A percentile compares a stretch with the other conserved stretches of the same genome.
Evolutionary conservation across 305 asterid species (phyloP).

Genomic region (Rubia tinctorum): DNA sequence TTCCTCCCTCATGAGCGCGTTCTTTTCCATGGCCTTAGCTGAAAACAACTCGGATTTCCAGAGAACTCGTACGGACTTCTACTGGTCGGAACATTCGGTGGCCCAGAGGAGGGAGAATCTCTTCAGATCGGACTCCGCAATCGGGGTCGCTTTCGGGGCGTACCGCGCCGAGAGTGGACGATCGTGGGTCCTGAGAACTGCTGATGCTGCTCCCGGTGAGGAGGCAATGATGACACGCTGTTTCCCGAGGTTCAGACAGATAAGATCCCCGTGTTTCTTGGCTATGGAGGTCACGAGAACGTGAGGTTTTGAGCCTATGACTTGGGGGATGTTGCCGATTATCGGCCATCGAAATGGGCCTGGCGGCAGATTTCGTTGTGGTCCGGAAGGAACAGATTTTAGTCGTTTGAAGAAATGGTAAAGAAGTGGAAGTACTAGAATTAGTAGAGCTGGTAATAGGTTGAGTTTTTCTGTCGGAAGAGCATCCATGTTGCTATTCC

Average conservation of each 20-base stretch:
- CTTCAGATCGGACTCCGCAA: slow-evolving; percentile 28
- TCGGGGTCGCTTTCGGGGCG: slow-evolving; percentile 41
- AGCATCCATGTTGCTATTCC: slow-evolving; percentile 12
- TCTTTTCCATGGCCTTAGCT: slow-evolving; percentile 22
- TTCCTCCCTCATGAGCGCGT: slow-evolving; percentile 26
- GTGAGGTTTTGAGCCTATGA: slow-evolving; percentile 35
- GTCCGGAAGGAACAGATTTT: neutral
- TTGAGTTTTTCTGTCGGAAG: neutral
- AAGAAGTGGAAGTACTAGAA: slow-evolving; percentile 8
- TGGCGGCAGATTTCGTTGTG: slow-evolving; percentile 35
- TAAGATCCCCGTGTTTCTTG: slow-evolving; percentile 31
- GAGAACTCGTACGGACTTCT: slow-evolving; percentile 28
- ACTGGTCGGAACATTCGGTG: slow-evolving; percentile 24
- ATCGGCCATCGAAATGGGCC: slow-evolving; percentile 42
- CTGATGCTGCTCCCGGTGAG: slow-evolving; percentile 29
- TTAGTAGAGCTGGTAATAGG: neutral
- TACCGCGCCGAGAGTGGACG: slow-evolving; percentile 36
- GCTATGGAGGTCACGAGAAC: slow-evolving; percentile 29
- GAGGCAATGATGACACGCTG: slow-evolving; percentile 36
- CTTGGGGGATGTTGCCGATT: slow-evolving; percentile 32
- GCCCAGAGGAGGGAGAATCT: slow-evolving; percentile 39
- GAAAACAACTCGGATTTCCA: slow-evolving; percentile 39
- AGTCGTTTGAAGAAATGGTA: neutral
- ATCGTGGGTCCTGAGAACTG: slow-evolving; percentile 36
- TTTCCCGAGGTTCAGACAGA: slow-evolving; percentile 30